Base-by-base conservation (phyloP, 2,329 filamentous ascomycete genomes). In the Phialophora verrucosa region DNA sequence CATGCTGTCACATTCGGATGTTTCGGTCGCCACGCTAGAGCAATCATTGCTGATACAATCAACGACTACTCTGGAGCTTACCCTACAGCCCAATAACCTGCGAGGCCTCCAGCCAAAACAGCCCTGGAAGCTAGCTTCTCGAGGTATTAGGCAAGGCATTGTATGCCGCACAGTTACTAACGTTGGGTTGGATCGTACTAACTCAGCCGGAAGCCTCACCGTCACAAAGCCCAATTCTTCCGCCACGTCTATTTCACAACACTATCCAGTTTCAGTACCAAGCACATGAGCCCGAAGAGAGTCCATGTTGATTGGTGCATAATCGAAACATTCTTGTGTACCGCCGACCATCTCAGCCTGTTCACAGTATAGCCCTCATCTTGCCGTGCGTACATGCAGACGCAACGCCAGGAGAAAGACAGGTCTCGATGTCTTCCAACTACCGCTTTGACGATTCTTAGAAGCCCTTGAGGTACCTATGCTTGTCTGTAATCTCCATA, bases 401-500 rank as follows among this genome's bases (percentile, higher is more conserved):
- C 38, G 5, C 38, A n/a, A 20, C 14, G 7, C 38, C 38, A 44
- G 38, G 38, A n/a, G 5, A 20, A 6, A n/a, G 5, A 20, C 17
- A n/a, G 17, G 38, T 20, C 6, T 44, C 17, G 14, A 6, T 44
- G n/a, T 20, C 17, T 44, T 20, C 38, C 14, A 17, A n/a, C 17
- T 44, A n/a, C 38, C 17, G 17, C 38, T 44, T n/a, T 44, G 53
- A 17, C 32, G 14, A 31, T 29, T 23, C 25, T 68, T 62, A 79
- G 49, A 78, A 78, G 0, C 76, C 77, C 70, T 76, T 78, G 58
- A 83, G 79, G 77, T 87, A 88, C 65, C 80, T 76, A 79, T 90
- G 87, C 20, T 63, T 58, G 49, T 81, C 79, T 56, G 87, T 89
- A 69, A 84, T 83, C 72, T 84, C 83, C 67, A 83, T 76, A 2